phyloP scores from a whole-genome alignment of 495 filamentous ascomycete genomes.

The Penicilliopsis zonata region DNA sequence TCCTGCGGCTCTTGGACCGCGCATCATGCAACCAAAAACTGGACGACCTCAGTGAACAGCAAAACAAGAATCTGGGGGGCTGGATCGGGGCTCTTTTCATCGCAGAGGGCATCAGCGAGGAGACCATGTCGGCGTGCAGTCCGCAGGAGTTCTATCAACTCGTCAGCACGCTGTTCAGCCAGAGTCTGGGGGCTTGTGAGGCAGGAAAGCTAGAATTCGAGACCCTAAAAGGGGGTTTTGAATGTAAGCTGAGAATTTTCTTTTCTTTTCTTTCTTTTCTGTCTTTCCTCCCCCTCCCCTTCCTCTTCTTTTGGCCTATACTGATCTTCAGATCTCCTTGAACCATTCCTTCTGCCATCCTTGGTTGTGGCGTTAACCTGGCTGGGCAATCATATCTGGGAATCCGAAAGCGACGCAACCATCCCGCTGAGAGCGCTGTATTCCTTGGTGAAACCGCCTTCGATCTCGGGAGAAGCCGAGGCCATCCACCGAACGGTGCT shows the following conservation, averaged over 20 bases:
- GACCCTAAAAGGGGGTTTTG: slow-evolving; percentile 73
- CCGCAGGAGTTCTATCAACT: slow-evolving; percentile 91
- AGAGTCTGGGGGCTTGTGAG: slow-evolving; percentile 67
- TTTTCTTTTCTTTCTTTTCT: too few relatives aligned
- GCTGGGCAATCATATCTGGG: slow-evolving; percentile 76
- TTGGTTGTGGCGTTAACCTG: slow-evolving; percentile 70
- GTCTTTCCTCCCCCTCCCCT: not conserved
- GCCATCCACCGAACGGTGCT: slow-evolving; percentile 75
- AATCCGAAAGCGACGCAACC: slow-evolving; percentile 46
- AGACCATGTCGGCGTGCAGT: slow-evolving; percentile 80
- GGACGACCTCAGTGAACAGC: slow-evolving; percentile 56
- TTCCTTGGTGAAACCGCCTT: slow-evolving; percentile 61
- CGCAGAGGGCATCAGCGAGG: slow-evolving; percentile 70
- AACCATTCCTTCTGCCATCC: slow-evolving; percentile 81
- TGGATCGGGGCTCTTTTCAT: slow-evolving; percentile 89
- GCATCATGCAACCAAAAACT: slow-evolving; percentile 48
- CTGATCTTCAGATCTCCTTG: slow-evolving; percentile 57
- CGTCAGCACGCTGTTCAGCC: slow-evolving; percentile 78
- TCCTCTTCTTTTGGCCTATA: slow-evolving; percentile 3
- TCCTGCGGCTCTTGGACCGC: slow-evolving; percentile 61
- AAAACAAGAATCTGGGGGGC: slow-evolving; percentile 61
- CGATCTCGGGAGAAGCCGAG: slow-evolving; percentile 68
- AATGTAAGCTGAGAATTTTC: slow-evolving; percentile 59
- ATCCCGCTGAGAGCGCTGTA: slow-evolving; percentile 58
- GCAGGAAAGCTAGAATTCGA: slow-evolving; percentile 62